These are phyloP conservation scores for Colletotrichum navitas DNA, from an alignment of 2,329 filamentous ascomycete species.

Conservation along the genomic window DNA sequence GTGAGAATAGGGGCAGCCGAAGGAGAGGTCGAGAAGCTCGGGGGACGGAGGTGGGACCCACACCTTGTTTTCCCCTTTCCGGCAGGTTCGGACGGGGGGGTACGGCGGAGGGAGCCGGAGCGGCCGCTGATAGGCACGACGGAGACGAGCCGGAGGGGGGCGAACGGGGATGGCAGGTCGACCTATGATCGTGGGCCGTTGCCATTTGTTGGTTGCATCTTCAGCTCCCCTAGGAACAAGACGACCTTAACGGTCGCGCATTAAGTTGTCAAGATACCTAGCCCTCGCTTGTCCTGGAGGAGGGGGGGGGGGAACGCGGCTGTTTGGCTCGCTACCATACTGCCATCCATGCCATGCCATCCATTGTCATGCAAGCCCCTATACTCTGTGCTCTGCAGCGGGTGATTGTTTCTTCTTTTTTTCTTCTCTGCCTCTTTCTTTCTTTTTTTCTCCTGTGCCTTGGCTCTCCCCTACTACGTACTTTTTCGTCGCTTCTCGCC, in stretches of 20 bases:
- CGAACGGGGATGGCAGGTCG: slow-evolving; percentile 4
- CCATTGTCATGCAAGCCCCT: slow-evolving; percentile 17
- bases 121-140: slow-evolving; percentile 34
- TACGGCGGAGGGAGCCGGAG: slow-evolving; percentile 14
- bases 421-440: background rate
- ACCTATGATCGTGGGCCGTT: slow-evolving; percentile 17
- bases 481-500: background rate
- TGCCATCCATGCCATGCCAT: background rate
- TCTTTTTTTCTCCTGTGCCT: background rate
- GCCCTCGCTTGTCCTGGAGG: background rate
- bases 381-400: background rate
- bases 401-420: background rate
- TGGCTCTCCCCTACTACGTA: background rate
- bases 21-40: slow-evolving; percentile 19
- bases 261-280: slow-evolving; percentile 26
- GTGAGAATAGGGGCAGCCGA: slow-evolving; percentile 32
- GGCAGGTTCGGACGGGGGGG: slow-evolving; percentile 21
- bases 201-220: background rate
- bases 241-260: slow-evolving; percentile 29
- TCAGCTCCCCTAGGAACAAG: background rate
- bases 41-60: slow-evolving; percentile 21
- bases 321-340: slow-evolving; percentile 27
- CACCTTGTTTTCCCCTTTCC: slow-evolving; percentile 10
- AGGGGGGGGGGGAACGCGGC: slow-evolving; percentile 12
- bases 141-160: slow-evolving; percentile 24